Conservation (phyloP, 2,329 filamentous ascomycete species). For the Colletotrichum tropicicola region DNA sequence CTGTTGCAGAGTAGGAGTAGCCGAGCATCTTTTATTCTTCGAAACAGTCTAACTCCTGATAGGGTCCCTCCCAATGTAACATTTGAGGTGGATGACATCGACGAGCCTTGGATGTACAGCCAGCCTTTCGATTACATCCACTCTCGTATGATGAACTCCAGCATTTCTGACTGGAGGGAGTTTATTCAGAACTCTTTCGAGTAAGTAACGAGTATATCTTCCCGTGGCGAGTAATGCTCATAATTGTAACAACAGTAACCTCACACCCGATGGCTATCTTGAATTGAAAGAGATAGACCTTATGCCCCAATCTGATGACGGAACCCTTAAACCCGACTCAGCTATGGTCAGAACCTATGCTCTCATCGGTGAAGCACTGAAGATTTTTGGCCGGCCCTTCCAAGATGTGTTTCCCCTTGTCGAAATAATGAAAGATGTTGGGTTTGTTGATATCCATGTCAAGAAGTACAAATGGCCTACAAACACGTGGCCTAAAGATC, state of each 20-base stretch:
- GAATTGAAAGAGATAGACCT: conserved; percentile 52
- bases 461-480: neutral
- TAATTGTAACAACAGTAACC: conserved; percentile 25
- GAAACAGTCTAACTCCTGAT: neutral
- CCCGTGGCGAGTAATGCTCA: neutral
- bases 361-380: no score
- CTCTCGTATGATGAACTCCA: conserved; percentile 58
- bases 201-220: neutral
- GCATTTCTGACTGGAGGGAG: conserved; percentile 57
- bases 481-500: neutral
- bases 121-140: conserved; percentile 65
- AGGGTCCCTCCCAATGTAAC: conserved; percentile 61
- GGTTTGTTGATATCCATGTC: neutral
- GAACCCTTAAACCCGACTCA: conserved; percentile 41
- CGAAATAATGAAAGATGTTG: neutral
- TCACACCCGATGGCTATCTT: conserved; percentile 52
- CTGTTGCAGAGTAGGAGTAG: no score
- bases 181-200: conserved; percentile 54
- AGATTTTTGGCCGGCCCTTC: no score
- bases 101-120: conserved; percentile 59
- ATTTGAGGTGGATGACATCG: conserved; percentile 65
- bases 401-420: neutral
- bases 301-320: conserved; percentile 53
- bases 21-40: no score
- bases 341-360: no score